Evolutionary conservation across 805 yeast genomes (phyloP).

Genomic region (Kodamaea nitidulidarum): DNA sequence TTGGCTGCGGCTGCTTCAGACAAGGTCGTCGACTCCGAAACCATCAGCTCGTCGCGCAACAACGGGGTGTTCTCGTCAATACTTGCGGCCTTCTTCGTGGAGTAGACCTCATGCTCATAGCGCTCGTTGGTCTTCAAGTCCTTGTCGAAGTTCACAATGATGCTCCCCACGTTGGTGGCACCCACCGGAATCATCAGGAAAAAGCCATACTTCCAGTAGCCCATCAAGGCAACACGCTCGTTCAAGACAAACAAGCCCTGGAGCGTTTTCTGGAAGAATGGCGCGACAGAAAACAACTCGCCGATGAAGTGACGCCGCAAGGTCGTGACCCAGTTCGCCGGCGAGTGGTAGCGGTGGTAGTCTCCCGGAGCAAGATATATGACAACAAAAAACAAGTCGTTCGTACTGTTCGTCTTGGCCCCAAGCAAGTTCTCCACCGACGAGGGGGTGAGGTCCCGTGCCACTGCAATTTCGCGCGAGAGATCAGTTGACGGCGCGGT

Average conservation of each 20-base stretch:
- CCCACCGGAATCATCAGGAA: slow-evolving; percentile 99
- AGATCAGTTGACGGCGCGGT: slow-evolving; percentile 34
- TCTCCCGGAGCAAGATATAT: slow-evolving; percentile 97
- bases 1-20: slow-evolving; percentile 10
- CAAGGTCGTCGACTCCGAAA: slow-evolving; percentile 2
- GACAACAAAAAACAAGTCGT: slow-evolving; percentile 78
- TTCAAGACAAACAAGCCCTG: slow-evolving; percentile 85
- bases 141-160: slow-evolving; percentile 85
- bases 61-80: slow-evolving; percentile 31
- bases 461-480: slow-evolving; percentile 36
- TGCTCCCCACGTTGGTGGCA: slow-evolving; percentile 97
- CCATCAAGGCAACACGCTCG: slow-evolving; percentile 92
- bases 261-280: slow-evolving; percentile 86
- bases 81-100: slow-evolving; percentile 11
- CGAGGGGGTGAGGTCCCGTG: slow-evolving; percentile 38
- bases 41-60: slow-evolving; percentile 13
- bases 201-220: slow-evolving; percentile 95
- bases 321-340: slow-evolving; percentile 93
- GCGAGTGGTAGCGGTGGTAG: slow-evolving; percentile 95
- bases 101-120: slow-evolving; percentile 47
- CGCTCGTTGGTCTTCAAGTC: slow-evolving; percentile 80
- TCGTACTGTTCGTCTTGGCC: slow-evolving; percentile 32
- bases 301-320: slow-evolving; percentile 94
- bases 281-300: slow-evolving; percentile 92
- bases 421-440: slow-evolving; percentile 24